A percentile compares a stretch with the other conserved stretches of the same genome.
phyloP scores from a whole-genome alignment of 257 asterid species.

The Gentiana macrophylla region DNA sequence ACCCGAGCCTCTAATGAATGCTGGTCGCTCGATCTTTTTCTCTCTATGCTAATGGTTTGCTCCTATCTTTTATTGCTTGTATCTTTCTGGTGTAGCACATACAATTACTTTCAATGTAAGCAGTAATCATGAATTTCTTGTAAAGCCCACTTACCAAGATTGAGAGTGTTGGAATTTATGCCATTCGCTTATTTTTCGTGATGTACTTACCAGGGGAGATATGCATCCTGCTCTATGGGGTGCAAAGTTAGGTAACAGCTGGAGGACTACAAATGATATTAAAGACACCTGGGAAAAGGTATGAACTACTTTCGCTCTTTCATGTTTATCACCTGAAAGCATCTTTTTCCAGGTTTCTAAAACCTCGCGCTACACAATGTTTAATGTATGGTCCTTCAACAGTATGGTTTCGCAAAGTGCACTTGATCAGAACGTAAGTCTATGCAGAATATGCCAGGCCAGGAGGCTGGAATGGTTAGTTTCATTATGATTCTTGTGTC shows the following conservation, averaged over 20 bases:
- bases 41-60: constrained; percentile 83
- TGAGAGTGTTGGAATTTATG: neutral
- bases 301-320: neutral
- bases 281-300: constrained; percentile 84
- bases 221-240: constrained; percentile 94
- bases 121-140: too few relatives aligned
- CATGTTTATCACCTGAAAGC: neutral
- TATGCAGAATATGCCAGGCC: constrained; percentile 77
- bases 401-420: constrained; percentile 78
- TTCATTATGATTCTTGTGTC: neutral
- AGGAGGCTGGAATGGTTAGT: constrained; percentile 96
- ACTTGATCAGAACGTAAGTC: constrained; percentile 81
- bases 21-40: constrained; percentile 68
- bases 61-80: neutral
- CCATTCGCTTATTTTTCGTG: too few relatives aligned
- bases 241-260: constrained; percentile 60
- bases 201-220: constrained; percentile 63
- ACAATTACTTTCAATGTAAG: too few relatives aligned
- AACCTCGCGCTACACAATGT: neutral
- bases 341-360: neutral
- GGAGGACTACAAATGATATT: constrained; percentile 90
- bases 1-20: constrained; percentile 67
- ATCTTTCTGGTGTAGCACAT: neutral
- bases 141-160: too few relatives aligned
- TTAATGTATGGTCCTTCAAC: constrained; percentile 14